These are phyloP conservation scores for Metarhizium humberi DNA, from an alignment of 2,329 filamentous ascomycete species.

Conservation along the genomic window DNA sequence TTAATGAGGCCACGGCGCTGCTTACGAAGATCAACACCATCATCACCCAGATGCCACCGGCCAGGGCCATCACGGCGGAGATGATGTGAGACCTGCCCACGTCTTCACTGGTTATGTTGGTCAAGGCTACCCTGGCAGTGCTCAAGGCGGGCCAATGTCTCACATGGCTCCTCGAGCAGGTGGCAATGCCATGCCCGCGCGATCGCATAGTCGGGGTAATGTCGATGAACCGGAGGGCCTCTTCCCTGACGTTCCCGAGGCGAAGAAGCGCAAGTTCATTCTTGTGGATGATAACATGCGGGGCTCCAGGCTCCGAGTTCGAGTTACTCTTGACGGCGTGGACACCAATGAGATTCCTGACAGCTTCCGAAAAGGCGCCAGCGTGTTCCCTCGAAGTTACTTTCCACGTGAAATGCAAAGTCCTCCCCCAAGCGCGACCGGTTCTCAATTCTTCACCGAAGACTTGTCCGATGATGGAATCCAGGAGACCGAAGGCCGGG, in stretches of 20 bases:
- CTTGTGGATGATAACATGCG: conserved; percentile 84
- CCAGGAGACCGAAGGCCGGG: conserved; percentile 40
- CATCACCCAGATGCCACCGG: conserved; percentile 52
- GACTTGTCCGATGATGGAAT: conserved; percentile 48
- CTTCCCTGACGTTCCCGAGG: conserved; percentile 81
- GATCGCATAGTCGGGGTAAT: conserved; percentile 26
- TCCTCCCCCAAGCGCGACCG: conserved; percentile 66
- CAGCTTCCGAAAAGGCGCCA: conserved; percentile 82
- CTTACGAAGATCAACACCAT: conserved; percentile 58
- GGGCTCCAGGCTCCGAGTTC: conserved; percentile 72
- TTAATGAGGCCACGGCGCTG: conserved; percentile 46
- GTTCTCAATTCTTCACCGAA: conserved; percentile 65
- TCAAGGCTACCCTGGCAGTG: conserved; percentile 45
- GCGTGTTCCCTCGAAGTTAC: conserved; percentile 84
- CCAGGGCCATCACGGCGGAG: conserved; percentile 34
- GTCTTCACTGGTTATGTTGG: conserved; percentile 62
- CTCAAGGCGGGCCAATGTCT: conserved; percentile 52
- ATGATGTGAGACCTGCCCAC: conserved; percentile 64
- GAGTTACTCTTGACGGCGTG: conserved; percentile 86
- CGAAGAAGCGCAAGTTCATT: conserved; percentile 93
- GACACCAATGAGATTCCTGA: conserved; percentile 95
- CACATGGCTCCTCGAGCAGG: conserved; percentile 36
- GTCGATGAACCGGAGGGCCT: conserved; percentile 55
- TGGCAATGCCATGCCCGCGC: conserved; percentile 24
- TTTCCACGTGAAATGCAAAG: conserved; percentile 91